Conservation (phyloP, 345 rosid genomes). For the Salix caprea region DNA sequence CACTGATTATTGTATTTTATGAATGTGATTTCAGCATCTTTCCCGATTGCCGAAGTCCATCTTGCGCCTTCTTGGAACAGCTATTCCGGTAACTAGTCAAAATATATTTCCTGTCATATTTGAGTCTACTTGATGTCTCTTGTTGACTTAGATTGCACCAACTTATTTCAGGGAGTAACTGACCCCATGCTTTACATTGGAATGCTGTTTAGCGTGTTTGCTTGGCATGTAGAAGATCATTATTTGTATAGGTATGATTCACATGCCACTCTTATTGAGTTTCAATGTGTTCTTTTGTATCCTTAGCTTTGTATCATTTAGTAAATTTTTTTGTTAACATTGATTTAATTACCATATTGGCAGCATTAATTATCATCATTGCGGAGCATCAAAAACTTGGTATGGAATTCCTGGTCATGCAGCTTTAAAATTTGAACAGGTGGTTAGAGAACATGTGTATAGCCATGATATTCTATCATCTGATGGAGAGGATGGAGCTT, state of each 20-base stretch:
- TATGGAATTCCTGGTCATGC: conserved; percentile 96
- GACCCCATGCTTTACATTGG: conserved; percentile 99
- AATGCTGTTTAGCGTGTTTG: conserved; percentile 98
- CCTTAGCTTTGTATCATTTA: background rate
- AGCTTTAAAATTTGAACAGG: conserved; percentile 87
- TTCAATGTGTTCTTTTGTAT: background rate
- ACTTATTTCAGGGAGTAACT: conserved; percentile 82
- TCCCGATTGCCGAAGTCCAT: conserved; percentile 79
- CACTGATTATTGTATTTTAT: background rate
- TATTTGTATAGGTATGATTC: conserved; percentile 79
- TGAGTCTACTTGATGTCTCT: background rate
- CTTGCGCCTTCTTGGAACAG: conserved; percentile 79
- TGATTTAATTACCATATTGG: background rate
- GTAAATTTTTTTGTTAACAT: background rate
- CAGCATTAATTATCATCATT: conserved; percentile 98
- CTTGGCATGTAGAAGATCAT: conserved; percentile 99
- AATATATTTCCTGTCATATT: background rate
- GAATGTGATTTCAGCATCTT: conserved; percentile 54
- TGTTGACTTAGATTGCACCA: conserved; percentile 12
- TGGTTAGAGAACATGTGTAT: conserved; percentile 81
- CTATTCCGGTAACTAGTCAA: conserved; percentile 65
- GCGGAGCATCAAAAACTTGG: conserved; percentile 99
- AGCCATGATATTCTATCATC: conserved; percentile 62
- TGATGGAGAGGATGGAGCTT: conserved; percentile 93
- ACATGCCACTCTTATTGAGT: background rate